These are phyloP conservation scores for Xylaria curta DNA, from an alignment of 495 filamentous ascomycete species.

Conservation along the genomic window DNA sequence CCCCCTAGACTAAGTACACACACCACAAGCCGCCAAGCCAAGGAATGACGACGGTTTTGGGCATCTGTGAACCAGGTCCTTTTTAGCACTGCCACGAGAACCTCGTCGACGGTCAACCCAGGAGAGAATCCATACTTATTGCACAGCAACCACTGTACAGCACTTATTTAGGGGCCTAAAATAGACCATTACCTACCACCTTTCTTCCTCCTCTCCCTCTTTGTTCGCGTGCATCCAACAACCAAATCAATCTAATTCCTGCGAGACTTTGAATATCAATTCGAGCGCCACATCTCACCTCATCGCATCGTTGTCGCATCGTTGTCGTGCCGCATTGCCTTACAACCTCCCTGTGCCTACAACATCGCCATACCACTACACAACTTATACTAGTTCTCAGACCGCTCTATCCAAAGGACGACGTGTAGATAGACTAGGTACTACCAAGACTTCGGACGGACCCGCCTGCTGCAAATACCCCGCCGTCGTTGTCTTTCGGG, in stretches of 20 bases:
- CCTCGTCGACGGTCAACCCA: slow-evolving; percentile 31
- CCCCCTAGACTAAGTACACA: background rate
- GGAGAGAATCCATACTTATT: background rate
- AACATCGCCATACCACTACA: background rate
- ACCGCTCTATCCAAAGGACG: background rate
- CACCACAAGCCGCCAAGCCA: slow-evolving; percentile 32
- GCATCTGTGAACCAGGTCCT: slow-evolving; percentile 26
- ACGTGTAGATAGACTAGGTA: background rate
- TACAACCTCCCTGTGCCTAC: background rate
- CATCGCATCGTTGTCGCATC: background rate
- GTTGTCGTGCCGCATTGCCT: background rate
- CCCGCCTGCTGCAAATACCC: slow-evolving; percentile 20
- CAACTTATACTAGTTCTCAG: background rate
- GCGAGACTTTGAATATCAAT: background rate
- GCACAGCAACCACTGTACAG: background rate
- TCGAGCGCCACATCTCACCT: background rate
- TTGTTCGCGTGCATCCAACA: slow-evolving; percentile 8
- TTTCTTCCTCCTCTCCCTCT: background rate
- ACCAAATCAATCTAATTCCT: background rate
- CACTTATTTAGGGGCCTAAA: background rate
- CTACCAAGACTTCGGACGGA: slow-evolving; percentile 13
- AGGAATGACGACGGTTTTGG: slow-evolving; percentile 32
- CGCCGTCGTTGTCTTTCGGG: background rate
- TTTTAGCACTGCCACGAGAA: slow-evolving; percentile 41
- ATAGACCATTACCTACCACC: background rate